Evolutionary conservation across 139 green algal species (phyloP), one percentile per base, ranked within the genome.

Genomic region (Micractinium sp.): DNA sequence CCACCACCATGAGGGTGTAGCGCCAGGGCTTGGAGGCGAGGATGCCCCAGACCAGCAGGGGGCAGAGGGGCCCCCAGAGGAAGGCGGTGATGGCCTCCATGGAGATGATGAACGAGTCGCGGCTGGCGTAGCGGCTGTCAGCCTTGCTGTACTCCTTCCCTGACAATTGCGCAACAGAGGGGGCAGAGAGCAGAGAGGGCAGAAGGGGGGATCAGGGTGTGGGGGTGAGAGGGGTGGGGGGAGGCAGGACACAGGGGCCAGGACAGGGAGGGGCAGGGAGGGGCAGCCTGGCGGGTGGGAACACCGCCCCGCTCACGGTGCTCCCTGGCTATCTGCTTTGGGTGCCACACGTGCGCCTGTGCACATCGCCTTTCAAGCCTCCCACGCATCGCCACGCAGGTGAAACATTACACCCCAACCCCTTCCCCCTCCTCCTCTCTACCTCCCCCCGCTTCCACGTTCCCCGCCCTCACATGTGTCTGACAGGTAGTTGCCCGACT

Each of bases 141-240:
- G 94, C 96, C 81, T 97, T 97, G 75, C 90, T 85, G 89, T 99
- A 99, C 93, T 99, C 96, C 93, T 98, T 99, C 96, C 95, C 95
- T 98, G 90, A 47, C 0, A 16, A n/a, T 63, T 31, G 5, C n/a
- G 29, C 39, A 15, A 31, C 7, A 39, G 38, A 20, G 38, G 67
- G 31, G 67, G 38, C 29, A 35, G 13, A 19, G 31, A 5, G 69
- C 47, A 61, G n/a, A 41, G 18, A n/a, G 3, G 81, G 29, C 12
- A 67, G 78, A 18, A 19, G 85, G 33, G 9, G 29, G n/a, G n/a
- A n/a, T n/a, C n/a, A 36, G 35, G 3, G 18, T 81, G 29, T 60
- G 5, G 27, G 71, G 33, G 38, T 25, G n/a, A 25, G 7, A 31
- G 36, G 35, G 74, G 33, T 14, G 60, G 4, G 36, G 19, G 67